phyloP scores from a whole-genome alignment of 176 grass and related monocot species.

The Aegilops tauschii region DNA sequence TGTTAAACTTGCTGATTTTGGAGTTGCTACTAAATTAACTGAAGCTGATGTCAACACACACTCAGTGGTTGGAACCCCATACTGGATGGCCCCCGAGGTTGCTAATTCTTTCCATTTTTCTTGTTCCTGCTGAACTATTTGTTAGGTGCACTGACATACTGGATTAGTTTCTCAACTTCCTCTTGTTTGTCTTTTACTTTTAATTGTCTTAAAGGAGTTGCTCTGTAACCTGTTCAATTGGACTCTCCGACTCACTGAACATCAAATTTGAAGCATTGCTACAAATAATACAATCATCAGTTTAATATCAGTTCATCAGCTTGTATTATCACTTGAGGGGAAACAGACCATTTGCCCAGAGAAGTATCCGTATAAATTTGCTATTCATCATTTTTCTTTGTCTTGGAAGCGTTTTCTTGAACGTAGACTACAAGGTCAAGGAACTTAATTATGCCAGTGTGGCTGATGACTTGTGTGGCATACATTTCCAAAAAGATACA shows the following conservation, averaged over 20 bases:
- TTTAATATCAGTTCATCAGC: conserved; percentile 1
- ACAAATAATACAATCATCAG: background rate
- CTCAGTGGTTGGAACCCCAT: conserved; percentile 98
- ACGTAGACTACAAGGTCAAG: background rate
- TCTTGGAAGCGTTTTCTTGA: background rate
- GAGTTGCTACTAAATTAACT: conserved; percentile 96
- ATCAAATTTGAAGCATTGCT: conserved; percentile 14
- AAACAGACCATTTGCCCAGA: background rate
- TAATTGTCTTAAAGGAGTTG: conserved; percentile 19
- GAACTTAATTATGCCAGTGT: conserved; percentile 1
- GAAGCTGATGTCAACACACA: conserved; percentile 99
- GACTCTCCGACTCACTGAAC: background rate
- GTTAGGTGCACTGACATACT: background rate
- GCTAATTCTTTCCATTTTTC: background rate
- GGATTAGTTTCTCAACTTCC: conserved; percentile 3
- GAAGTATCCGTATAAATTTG: background rate
- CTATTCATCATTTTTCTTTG: background rate
- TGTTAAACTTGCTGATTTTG: conserved; percentile 99
- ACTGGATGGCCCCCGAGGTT: conserved; percentile 99
- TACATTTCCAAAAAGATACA: background rate
- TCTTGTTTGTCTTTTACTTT: background rate
- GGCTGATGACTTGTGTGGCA: background rate
- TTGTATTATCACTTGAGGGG: background rate
- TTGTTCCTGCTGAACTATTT: conserved; percentile 16
- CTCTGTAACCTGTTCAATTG: conserved; percentile 2